These are phyloP conservation scores for Ustilago nuda DNA, from an alignment of 1,284 basidiomycete species.

Conservation along the genomic window DNA sequence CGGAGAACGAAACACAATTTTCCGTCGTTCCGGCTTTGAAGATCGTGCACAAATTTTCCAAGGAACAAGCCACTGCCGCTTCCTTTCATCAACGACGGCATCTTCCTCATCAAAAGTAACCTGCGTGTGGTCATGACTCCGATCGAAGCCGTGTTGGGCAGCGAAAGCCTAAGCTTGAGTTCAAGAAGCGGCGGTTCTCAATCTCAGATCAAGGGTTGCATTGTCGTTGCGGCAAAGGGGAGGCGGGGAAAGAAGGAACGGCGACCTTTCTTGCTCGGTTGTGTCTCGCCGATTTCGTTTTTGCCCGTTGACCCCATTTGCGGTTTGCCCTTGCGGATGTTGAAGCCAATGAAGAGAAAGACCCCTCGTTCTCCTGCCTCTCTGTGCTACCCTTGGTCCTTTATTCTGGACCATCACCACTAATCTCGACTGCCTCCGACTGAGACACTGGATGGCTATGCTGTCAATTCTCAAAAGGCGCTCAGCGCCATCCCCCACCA, in stretches of 20 bases:
- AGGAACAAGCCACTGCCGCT: background rate
- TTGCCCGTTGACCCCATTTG: background rate
- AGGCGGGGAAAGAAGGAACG: background rate
- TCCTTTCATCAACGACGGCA: background rate
- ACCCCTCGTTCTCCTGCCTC: background rate
- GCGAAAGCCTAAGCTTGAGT: background rate
- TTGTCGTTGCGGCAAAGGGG: constrained; percentile 1
- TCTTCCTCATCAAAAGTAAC: too few species aligned
- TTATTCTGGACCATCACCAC: background rate
- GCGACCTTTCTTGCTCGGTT: background rate
- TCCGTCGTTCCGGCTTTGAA: background rate
- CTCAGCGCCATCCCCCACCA: constrained; percentile 5
- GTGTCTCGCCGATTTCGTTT: background rate
- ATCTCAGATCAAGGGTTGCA: constrained; percentile 5
- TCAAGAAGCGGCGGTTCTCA: background rate
- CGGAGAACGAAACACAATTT: background rate
- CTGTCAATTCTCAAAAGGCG: constrained; percentile 7
- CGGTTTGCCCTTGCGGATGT: background rate
- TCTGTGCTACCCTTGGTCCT: background rate
- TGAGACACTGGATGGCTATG: background rate
- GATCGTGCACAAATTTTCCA: constrained; percentile 1
- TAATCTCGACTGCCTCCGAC: background rate
- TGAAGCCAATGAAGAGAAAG: background rate
- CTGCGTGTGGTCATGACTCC: too few species aligned
- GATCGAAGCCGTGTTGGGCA: background rate